Evolutionary conservation across 495 filamentous ascomycete genomes (phyloP), one percentile per base, ranked within the genome.

Genomic region (Neurospora sublineolata): DNA sequence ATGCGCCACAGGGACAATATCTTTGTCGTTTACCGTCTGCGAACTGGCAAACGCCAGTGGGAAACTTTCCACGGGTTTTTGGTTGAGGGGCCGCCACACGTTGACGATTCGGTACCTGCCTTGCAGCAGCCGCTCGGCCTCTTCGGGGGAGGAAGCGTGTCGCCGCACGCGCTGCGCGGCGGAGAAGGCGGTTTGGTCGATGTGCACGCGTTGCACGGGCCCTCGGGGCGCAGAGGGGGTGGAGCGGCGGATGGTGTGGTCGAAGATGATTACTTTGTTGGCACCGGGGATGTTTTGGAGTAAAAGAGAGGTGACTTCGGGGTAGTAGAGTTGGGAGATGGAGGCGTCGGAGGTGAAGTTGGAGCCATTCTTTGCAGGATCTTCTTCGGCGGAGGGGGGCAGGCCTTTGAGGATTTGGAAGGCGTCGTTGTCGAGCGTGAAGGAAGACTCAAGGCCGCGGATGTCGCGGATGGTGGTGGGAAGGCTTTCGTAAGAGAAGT

Each of bases 241-340:
- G 7, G 86, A 80, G 42, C 90, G 88, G 4, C 93, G 91, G 83
- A 97, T 88, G 18, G 93, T 97, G 83, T 97, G 91, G 86, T 97
- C 93, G 85, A 97, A 97, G 75, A 97, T 79, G 71, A 92, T 78
- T 39, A 96, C 82, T 5, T 86, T 81, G 58, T 86, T 83, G 23
- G 84, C 84, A 40, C 89, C 91, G 3, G 89, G 88, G 69, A 93
- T 82, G 71, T 86, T 76, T 23, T 83, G 73, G 2, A 90, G 82
- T 0, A 97, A 80, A 68, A 97, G 83, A 8, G 81, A 71, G 80
- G 91, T 87, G 30, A 94, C 87, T 77, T 96, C 93, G 0, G 93
- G 91, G 85, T 97, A 97, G 85, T 97, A 97, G 72, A 86, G 82
- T 16, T 79, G 68, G 67, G 86, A 77, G 76, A 97, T 90, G 40